phyloP scores from a whole-genome alignment of 176 grass and related monocot genomes.

The Oryza brachyantha region DNA sequence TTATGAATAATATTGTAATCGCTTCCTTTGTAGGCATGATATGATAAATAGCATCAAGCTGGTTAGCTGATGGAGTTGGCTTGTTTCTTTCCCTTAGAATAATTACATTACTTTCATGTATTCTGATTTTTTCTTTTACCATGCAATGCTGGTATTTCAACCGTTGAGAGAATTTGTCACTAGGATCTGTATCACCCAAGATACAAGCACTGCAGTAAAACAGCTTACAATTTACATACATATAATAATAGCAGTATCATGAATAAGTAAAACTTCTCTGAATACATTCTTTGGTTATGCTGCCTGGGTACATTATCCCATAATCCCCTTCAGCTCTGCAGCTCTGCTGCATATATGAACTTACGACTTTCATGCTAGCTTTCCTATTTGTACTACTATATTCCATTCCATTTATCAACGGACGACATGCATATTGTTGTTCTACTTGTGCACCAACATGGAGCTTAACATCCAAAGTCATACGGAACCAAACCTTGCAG shows the following conservation, averaged over 20 bases:
- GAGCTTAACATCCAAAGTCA: slow-evolving; percentile 74
- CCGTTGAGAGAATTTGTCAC: neutral
- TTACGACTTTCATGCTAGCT: slow-evolving; percentile 1
- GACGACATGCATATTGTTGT: neutral
- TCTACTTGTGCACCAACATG: neutral
- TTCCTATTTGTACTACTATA: slow-evolving; percentile 22
- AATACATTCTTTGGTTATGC: slow-evolving; percentile 25
- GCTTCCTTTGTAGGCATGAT: neutral
- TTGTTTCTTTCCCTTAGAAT: neutral
- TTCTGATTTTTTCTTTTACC: neutral
- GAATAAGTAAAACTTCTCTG: neutral
- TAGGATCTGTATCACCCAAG: neutral
- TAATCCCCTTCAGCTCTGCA: neutral
- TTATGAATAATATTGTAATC: neutral
- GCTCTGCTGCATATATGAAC: slow-evolving; percentile 1
- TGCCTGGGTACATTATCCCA: neutral
- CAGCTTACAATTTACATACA: neutral
- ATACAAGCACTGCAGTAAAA: neutral
- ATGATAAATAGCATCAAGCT: neutral
- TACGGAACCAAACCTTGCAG: slow-evolving; percentile 84
- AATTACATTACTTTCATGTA: neutral
- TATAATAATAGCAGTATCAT: neutral
- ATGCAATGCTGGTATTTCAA: neutral
- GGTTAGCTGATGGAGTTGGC: neutral
- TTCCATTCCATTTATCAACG: neutral